Conservation (phyloP, 108 stramenopile genomes). For the Nitzschia palea region DNA sequence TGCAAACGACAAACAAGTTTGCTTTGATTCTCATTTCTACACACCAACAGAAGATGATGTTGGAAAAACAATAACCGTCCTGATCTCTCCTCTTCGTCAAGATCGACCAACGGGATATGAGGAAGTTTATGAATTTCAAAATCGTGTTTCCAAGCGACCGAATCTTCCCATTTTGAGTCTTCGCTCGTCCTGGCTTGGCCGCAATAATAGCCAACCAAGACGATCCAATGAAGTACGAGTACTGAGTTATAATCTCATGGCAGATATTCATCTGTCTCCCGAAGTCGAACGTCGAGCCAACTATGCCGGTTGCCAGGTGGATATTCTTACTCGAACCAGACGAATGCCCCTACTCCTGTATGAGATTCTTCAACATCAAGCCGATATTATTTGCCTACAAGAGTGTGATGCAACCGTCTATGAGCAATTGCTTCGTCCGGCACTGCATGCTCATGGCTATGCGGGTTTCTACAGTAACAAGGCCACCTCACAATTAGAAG, state of each 20-base stretch:
- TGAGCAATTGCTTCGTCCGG: slow-evolving; percentile 25
- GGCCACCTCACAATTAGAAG: slow-evolving; percentile 28
- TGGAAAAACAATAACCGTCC: slow-evolving; percentile 21
- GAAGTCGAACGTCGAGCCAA: slow-evolving; percentile 27
- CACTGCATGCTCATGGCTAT: slow-evolving; percentile 20
- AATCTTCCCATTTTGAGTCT: slow-evolving; percentile 13
- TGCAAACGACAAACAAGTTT: slow-evolving; percentile 29
- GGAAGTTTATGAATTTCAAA: slow-evolving; percentile 38
- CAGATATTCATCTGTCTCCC: slow-evolving; percentile 57
- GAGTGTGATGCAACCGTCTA: slow-evolving; percentile 58
- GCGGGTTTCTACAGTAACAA: slow-evolving; percentile 54
- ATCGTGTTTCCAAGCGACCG: slow-evolving; percentile 11
- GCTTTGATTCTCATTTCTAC: slow-evolving; percentile 17
- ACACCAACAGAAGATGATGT: slow-evolving; percentile 22
- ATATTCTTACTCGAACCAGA: slow-evolving; percentile 40
- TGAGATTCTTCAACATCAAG: slow-evolving; percentile 58
- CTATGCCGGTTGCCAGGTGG: slow-evolving; percentile 44
- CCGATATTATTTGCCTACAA: slow-evolving; percentile 73
- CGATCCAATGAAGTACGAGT: slow-evolving; percentile 38
- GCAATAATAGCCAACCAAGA: neutral
- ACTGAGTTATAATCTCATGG: slow-evolving; percentile 73
- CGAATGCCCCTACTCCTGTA: slow-evolving; percentile 64
- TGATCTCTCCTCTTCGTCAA: slow-evolving; percentile 24
- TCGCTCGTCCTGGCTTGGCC: neutral
- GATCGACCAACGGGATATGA: neutral